phyloP scores from a whole-genome alignment of 257 asterid genomes.

The Solanum pinnatisectum region DNA sequence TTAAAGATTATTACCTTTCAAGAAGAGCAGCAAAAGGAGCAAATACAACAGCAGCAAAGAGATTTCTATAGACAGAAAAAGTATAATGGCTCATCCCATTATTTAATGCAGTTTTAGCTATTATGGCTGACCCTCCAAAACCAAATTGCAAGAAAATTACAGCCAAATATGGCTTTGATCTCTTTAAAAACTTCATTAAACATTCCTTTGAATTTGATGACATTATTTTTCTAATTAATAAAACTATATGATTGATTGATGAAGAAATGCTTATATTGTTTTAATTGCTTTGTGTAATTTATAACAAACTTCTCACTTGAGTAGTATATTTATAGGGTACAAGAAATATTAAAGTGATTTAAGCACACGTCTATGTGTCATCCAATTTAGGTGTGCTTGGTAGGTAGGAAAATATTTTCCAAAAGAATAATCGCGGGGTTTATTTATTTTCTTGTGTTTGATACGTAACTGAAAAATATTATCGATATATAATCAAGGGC shows the following conservation, averaged over 20 bases:
- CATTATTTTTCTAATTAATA: not conserved
- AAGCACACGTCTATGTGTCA: not conserved
- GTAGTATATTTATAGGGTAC: not conserved
- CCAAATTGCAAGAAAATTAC: conserved; percentile 40
- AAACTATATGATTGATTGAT: not conserved
- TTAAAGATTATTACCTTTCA: conserved; percentile 32
- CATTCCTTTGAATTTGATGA: not conserved
- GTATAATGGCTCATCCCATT: conserved; percentile 48
- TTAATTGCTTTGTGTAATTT: not conserved
- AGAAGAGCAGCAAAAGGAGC: conserved; percentile 43
- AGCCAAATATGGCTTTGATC: conserved; percentile 38
- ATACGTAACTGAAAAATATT: not conserved
- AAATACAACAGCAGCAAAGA: conserved; percentile 36
- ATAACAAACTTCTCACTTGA: not conserved
- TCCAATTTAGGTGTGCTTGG: not conserved
- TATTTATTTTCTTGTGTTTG: not conserved
- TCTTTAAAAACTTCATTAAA: not conserved
- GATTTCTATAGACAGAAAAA: conserved; percentile 44
- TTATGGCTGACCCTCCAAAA: conserved; percentile 32
- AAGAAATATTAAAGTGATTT: not conserved
- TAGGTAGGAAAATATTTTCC: not conserved
- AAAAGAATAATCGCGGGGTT: not conserved
- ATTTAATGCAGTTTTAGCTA: conserved; percentile 53
- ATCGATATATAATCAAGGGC: not conserved
- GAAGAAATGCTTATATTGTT: not conserved